Base-by-base conservation (phyloP, 345 rosid species). In the Gossypium anomalum region DNA sequence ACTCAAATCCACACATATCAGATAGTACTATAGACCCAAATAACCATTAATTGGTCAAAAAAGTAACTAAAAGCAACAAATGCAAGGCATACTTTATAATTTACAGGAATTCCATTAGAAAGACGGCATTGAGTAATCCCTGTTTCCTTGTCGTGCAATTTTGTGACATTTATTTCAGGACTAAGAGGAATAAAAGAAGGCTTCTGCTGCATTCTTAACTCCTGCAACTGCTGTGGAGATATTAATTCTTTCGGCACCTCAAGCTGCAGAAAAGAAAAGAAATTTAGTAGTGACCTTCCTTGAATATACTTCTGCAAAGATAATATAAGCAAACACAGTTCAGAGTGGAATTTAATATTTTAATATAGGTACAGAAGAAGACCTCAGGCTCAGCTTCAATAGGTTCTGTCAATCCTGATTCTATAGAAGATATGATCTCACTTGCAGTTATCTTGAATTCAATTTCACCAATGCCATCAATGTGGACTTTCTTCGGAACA, bases 341-440 rank as follows among this genome's bases (percentile, higher is more conserved):
- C 79, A 66, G 52, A 20, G 44, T 34, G 56, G 43, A 22, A 59
- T 34, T 48, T 70, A 76, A 65, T 55, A 71, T 60, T 34, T 44
- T 70, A 76, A 65, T 55, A 71, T 64, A 80, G 66, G 67, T 78
- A 61, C 66, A 65, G 61, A 69, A 65, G 55, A 78, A 59, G 22
- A 93, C 99, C 99, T 93, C 99, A 72, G 98, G 99, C 85, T 96
- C 99, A 74, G 99, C 90, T 83, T 93, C 97, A 76, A 93, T 92
- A 70, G 97, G 93, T 83, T 91, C 88, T 78, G 78, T 78, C 83
- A 92, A 62, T 80, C 98, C 99, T 29, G 85, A 85, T 84, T 85
- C 80, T 72, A 96, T 81, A 56, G 99, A 92, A 78, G 81, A 89
- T 55, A 83, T 71, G 72, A 96, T 93, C 83, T 92, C 97, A 59